These are phyloP conservation scores for Cercophora samala DNA, from an alignment of 495 filamentous ascomycete genomes.

Conservation along the genomic window DNA sequence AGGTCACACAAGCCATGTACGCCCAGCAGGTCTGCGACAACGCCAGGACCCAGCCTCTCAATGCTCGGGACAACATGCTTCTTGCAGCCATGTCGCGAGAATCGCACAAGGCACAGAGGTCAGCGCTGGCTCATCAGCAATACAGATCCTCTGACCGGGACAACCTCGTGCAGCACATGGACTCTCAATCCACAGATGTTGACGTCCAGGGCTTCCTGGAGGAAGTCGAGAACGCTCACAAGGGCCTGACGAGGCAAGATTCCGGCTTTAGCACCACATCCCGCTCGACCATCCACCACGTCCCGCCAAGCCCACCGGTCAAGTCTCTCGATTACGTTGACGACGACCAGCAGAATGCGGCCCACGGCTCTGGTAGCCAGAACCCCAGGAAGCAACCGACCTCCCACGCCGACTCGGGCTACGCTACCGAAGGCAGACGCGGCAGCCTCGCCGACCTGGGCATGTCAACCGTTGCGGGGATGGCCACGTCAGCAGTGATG, in stretches of 20 bases:
- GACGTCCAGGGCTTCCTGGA: constrained; percentile 31
- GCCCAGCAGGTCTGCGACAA: constrained; percentile 10
- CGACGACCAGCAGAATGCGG: constrained; percentile 1
- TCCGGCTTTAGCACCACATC: constrained; percentile 27
- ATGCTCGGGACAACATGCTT: constrained; percentile 3
- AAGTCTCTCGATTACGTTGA: neutral
- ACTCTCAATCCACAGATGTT: constrained; percentile 31
- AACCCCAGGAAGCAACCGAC: constrained; percentile 12
- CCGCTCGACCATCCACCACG: constrained; percentile 30
- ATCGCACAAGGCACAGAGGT: neutral
- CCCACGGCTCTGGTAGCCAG: neutral
- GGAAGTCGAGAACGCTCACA: constrained; percentile 29
- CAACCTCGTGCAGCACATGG: constrained; percentile 32
- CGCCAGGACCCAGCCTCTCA: neutral
- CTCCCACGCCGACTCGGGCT: constrained; percentile 31
- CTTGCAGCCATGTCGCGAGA: constrained; percentile 2
- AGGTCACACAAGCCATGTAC: constrained; percentile 18
- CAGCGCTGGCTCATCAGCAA: neutral
- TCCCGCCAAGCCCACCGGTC: constrained; percentile 29
- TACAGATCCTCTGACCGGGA: constrained; percentile 20
- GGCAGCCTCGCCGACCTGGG: constrained; percentile 24
- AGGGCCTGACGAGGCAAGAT: constrained; percentile 28
- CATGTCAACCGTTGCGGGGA: neutral
- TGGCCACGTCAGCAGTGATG: constrained; percentile 6
- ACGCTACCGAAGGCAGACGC: constrained; percentile 25